A percentile compares a stretch with the other conserved stretches of the same genome.
phyloP scores from a whole-genome alignment of 2,329 filamentous ascomycete genomes.

The Botrytis aclada region DNA sequence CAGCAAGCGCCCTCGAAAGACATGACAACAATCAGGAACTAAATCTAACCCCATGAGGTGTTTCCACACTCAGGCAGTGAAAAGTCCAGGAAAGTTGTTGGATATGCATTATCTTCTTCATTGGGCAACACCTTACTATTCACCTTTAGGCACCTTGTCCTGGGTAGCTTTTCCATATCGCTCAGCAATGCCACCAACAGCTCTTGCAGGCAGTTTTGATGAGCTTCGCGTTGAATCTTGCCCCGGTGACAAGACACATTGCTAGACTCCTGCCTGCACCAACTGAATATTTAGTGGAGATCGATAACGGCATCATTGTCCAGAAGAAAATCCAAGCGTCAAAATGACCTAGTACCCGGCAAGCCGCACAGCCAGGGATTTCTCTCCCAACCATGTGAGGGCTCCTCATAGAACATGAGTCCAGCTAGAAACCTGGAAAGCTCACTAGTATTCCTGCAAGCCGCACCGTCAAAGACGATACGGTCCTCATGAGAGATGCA shows the following conservation, averaged over 20 bases:
- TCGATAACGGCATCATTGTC: slow-evolving; percentile 4
- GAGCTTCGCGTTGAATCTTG: background rate
- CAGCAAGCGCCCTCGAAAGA: background rate
- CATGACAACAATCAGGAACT: background rate
- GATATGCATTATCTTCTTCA: background rate
- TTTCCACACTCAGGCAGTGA: slow-evolving; percentile 6
- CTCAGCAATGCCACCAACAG: slow-evolving; percentile 6
- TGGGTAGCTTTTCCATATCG: slow-evolving; percentile 15
- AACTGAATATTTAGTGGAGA: slow-evolving; percentile 8
- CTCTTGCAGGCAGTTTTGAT: slow-evolving; percentile 1
- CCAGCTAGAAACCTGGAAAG: slow-evolving; percentile 1
- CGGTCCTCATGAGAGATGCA: slow-evolving; percentile 3
- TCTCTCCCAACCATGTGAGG: background rate
- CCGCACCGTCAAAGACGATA: slow-evolving; percentile 1
- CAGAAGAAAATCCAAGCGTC: background rate
- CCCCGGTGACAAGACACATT: background rate
- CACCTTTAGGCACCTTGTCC: background rate
- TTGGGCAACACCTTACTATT: background rate
- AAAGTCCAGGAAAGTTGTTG: background rate
- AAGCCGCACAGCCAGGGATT: background rate
- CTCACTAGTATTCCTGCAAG: slow-evolving; percentile 14
- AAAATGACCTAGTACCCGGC: background rate
- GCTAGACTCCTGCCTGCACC: background rate
- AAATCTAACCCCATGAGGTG: slow-evolving; percentile 8
- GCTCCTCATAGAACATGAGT: slow-evolving; percentile 1